A percentile compares a stretch with the other conserved stretches of the same genome.
phyloP scores from a whole-genome alignment of 768 basidiomycete species.

The Serendipita sp. region DNA sequence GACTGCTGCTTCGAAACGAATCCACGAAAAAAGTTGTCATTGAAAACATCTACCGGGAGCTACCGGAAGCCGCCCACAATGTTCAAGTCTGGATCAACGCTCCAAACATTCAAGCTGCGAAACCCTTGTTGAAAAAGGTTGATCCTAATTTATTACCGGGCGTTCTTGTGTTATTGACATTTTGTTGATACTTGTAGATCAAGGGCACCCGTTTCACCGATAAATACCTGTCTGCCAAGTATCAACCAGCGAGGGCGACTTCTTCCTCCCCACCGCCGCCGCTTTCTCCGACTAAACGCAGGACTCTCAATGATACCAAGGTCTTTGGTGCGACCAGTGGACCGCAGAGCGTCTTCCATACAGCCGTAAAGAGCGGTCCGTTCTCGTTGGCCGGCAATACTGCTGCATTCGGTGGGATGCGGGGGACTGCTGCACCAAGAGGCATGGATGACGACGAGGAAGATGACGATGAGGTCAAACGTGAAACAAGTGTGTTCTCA shows the following conservation, averaged over 20 bases:
- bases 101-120: conserved; percentile 51
- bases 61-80: conserved; percentile 78
- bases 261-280: conserved; percentile 14
- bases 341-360: conserved; percentile 57
- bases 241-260: conserved; percentile 12
- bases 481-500: conserved; percentile 1
- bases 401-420: conserved; percentile 72
- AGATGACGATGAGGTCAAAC: conserved; percentile 19
- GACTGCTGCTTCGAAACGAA: conserved; percentile 78
- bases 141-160: not conserved
- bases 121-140: conserved; percentile 67
- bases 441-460: conserved; percentile 63
- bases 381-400: conserved; percentile 65
- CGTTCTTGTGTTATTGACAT: too few relatives aligned
- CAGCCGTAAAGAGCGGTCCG: conserved; percentile 65
- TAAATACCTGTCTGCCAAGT: conserved; percentile 61
- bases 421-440: conserved; percentile 29
- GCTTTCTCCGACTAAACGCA: conserved; percentile 59
- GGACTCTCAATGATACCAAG: conserved; percentile 79
- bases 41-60: conserved; percentile 90
- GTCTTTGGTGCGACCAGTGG: conserved; percentile 60
- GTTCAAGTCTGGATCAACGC: conserved; percentile 72
- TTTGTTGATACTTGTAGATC: conserved; percentile 35
- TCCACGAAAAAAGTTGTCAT: conserved; percentile 94
- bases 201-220: conserved; percentile 94